phyloP scores from a whole-genome alignment of 768 basidiomycete genomes.

The Kwoniella heveanensis region DNA sequence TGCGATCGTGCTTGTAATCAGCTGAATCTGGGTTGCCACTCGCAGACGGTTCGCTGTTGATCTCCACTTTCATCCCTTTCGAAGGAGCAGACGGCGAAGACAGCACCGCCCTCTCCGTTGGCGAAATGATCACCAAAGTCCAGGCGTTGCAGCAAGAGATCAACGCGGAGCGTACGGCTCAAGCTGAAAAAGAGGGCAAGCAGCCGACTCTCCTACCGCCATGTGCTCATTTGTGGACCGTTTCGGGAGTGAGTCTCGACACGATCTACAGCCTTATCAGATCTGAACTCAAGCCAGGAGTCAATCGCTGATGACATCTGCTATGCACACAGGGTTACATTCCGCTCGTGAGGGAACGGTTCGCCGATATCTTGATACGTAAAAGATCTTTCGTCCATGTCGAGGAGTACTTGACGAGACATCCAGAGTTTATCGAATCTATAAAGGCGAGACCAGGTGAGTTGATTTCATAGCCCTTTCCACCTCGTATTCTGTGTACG shows the following conservation, averaged over 20 bases:
- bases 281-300: too few relatives aligned
- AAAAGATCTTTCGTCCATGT: conserved; percentile 50
- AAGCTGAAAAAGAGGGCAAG: conserved; percentile 18
- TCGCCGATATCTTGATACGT: conserved; percentile 49
- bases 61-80: conserved; percentile 52
- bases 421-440: conserved; percentile 45
- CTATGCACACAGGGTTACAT: conserved; percentile 34
- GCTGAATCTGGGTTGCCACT: not conserved
- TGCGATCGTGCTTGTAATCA: not conserved
- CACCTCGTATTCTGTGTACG: not conserved
- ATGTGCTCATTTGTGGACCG: conserved; percentile 51
- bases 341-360: conserved; percentile 48
- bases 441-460: conserved; percentile 44
- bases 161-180: conserved; percentile 28
- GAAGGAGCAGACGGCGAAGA: conserved; percentile 54
- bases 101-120: conserved; percentile 48
- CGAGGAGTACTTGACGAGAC: conserved; percentile 51
- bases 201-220: conserved; percentile 31
- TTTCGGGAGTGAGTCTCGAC: conserved; percentile 47
- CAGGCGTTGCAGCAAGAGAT: conserved; percentile 36
- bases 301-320: too few relatives aligned
- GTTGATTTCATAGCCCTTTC: conserved; percentile 2
- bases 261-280: not conserved
- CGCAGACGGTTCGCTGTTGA: conserved; percentile 48
- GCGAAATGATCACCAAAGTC: conserved; percentile 50